Conservation (phyloP, 371 early-diverging fungal genomes). For the Apophysomyces variabilis region DNA sequence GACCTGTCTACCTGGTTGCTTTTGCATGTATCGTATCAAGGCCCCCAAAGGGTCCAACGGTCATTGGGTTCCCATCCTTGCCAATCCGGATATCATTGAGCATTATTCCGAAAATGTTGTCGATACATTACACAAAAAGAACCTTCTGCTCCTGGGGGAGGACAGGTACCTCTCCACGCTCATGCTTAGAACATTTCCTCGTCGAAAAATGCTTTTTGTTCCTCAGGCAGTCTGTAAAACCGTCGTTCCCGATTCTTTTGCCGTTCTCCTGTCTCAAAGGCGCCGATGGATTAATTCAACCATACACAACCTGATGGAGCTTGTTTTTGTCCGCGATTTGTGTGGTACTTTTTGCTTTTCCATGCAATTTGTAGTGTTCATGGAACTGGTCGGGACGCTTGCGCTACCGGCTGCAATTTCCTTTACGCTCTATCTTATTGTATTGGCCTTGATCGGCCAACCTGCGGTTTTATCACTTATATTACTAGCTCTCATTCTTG, state of each 20-base stretch:
- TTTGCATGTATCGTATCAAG: conserved; percentile 93
- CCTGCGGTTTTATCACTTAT: conserved; percentile 73
- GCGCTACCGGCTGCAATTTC: conserved; percentile 84
- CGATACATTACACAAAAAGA: conserved; percentile 95
- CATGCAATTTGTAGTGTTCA: conserved; percentile 88
- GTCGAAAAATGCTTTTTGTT: conserved; percentile 90
- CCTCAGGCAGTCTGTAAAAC: conserved; percentile 87
- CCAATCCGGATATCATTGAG: conserved; percentile 86
- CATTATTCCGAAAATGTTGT: conserved; percentile 90
- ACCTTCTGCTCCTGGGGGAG: conserved; percentile 92
- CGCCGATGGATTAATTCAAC: conserved; percentile 94
- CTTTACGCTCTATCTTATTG: conserved; percentile 63
- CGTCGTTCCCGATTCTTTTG: conserved; percentile 81
- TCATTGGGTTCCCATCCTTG: conserved; percentile 79
- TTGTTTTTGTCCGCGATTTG: conserved; percentile 81
- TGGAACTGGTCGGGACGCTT: conserved; percentile 87
- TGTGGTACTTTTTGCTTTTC: conserved; percentile 94
- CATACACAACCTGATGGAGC: conserved; percentile 85
- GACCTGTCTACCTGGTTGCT: conserved; percentile 96
- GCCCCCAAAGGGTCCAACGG: conserved; percentile 74
- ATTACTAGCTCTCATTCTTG: conserved; percentile 72
- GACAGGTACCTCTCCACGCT: conserved; percentile 95
- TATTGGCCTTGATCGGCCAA: conserved; percentile 53
- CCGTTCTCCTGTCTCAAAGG: conserved; percentile 81
- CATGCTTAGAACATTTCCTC: conserved; percentile 91